phyloP scores from a whole-genome alignment of 2,329 filamentous ascomycete species.

The Colletotrichum musicola region DNA sequence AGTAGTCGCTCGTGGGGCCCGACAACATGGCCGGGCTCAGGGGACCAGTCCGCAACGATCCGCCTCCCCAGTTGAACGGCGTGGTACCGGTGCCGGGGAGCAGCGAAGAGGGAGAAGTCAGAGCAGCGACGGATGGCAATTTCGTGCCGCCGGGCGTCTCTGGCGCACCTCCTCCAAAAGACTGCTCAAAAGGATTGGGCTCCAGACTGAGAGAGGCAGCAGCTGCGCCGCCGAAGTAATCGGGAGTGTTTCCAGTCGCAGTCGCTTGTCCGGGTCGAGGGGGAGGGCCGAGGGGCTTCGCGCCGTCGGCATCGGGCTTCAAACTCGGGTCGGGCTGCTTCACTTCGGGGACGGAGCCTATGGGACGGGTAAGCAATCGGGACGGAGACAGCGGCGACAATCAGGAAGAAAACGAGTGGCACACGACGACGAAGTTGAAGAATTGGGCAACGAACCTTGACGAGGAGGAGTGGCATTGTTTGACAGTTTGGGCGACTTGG shows the following conservation, averaged over 20 bases:
- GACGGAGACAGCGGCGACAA: slow-evolving; percentile 38
- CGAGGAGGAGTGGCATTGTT: slow-evolving; percentile 55
- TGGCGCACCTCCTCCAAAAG: slow-evolving; percentile 77
- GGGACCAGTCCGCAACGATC: slow-evolving; percentile 90
- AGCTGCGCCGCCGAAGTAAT: slow-evolving; percentile 75
- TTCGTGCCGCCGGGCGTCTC: slow-evolving; percentile 88
- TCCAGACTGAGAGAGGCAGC: slow-evolving; percentile 77
- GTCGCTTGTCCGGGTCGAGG: slow-evolving; percentile 70
- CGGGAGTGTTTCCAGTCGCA: slow-evolving; percentile 67
- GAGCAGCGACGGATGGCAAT: slow-evolving; percentile 87
- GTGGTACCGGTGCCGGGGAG: slow-evolving; percentile 79
- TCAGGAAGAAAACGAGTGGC: slow-evolving; percentile 38
- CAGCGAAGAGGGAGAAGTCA: slow-evolving; percentile 90
- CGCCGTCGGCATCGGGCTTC: slow-evolving; percentile 70
- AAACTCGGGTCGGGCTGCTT: slow-evolving; percentile 63
- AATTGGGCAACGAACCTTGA: slow-evolving; percentile 54
- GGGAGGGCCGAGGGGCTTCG: slow-evolving; percentile 78
- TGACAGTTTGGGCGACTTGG: slow-evolving; percentile 63
- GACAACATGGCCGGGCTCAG: slow-evolving; percentile 98
- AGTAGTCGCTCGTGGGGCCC: slow-evolving; percentile 88
- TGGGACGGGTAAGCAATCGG: slow-evolving; percentile 41
- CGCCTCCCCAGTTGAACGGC: slow-evolving; percentile 82
- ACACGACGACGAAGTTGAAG: slow-evolving; percentile 1
- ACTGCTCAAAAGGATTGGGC: slow-evolving; percentile 97
- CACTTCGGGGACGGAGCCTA: slow-evolving; percentile 59